Base-by-base conservation (phyloP, 164 flowering plant species). In the Paratinospora sagittata region DNA sequence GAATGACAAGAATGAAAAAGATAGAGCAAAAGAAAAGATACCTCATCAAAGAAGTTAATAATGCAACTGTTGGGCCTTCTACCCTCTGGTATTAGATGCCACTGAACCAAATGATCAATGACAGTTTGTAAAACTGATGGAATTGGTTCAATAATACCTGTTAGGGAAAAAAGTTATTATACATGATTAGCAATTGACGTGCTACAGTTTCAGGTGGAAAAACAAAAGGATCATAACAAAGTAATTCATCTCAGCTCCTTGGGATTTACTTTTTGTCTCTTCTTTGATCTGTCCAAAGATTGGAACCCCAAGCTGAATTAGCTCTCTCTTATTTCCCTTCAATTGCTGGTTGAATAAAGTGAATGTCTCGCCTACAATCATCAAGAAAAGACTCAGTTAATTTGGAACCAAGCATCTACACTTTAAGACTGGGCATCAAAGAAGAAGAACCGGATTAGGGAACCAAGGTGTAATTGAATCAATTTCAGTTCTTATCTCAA, bases 21-120 rank as follows among this genome's bases (percentile, higher is more conserved):
- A 39, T 7, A 19, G 7, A 62, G 65, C 58, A 1, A 43, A 36
- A 73, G 7, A 58, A 49, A 60, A 33, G 1, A 55, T 86, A 92
- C 99, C 98, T 92, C 96, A 65, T 91, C 97, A 66, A 92, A 95
- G 80, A 87, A 95, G 82, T 85, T 90, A 39, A 95, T 85, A 73
- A 91, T 84, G 84, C 98, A 95, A 69, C 98, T 86, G 77, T 91
- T 95, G 65, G 98, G 98, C 76, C 73, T 90, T 73, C 87, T 83
- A 43, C 84, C 85, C 70, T 86, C 90, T 23, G 97, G 95, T 66
- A 95, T 79, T 8, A 95, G 77, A 74, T 84, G 88, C 95, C 97
- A 92, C 70, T 83, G 89, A 45, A 88, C 76, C 70, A 95, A 76
- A 73, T 90, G 97, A 78, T 90, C 92, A 69, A 92, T 85, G 74